phyloP scores from a whole-genome alignment of 2,329 filamentous ascomycete genomes.

The Fusarium nisikadoi region DNA sequence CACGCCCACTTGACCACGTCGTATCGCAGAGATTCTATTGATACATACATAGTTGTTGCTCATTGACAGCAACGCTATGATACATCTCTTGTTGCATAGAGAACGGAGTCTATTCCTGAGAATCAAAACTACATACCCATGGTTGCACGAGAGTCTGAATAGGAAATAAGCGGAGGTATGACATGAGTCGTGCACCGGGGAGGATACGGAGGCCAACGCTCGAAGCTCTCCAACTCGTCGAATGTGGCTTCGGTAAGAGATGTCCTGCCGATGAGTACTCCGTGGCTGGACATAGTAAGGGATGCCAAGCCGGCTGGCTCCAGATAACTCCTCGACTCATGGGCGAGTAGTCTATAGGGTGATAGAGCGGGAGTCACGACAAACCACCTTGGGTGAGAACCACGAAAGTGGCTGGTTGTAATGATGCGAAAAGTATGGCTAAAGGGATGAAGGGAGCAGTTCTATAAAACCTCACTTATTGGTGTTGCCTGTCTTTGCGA shows the following conservation, averaged over 20 bases:
- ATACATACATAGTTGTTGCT: not conserved
- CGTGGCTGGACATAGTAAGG: slow-evolving; percentile 13
- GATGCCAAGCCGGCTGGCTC: slow-evolving; percentile 27
- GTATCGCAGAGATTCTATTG: not conserved
- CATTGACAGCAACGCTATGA: not conserved
- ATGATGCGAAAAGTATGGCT: not conserved
- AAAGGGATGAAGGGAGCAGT: slow-evolving; percentile 1
- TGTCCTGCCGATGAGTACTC: not conserved
- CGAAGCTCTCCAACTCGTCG: slow-evolving; percentile 13
- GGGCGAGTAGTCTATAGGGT: not conserved
- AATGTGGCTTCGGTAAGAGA: slow-evolving; percentile 5
- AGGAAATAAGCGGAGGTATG: slow-evolving; percentile 18
- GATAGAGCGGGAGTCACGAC: slow-evolving; percentile 20
- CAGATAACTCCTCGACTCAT: slow-evolving; percentile 28
- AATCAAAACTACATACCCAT: not conserved
- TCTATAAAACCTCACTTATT: slow-evolving; percentile 28
- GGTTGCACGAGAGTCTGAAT: not conserved
- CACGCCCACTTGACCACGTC: not conserved
- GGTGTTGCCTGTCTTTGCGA: slow-evolving; percentile 22
- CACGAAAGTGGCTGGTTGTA: slow-evolving; percentile 6
- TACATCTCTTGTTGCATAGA: not conserved
- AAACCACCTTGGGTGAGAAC: slow-evolving; percentile 17
- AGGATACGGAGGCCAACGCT: slow-evolving; percentile 11
- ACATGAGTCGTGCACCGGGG: slow-evolving; percentile 26
- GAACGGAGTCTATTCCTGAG: slow-evolving; percentile 1